Base-by-base conservation (phyloP, 176 grass and related monocot genomes). In the Carex scoparia region DNA sequence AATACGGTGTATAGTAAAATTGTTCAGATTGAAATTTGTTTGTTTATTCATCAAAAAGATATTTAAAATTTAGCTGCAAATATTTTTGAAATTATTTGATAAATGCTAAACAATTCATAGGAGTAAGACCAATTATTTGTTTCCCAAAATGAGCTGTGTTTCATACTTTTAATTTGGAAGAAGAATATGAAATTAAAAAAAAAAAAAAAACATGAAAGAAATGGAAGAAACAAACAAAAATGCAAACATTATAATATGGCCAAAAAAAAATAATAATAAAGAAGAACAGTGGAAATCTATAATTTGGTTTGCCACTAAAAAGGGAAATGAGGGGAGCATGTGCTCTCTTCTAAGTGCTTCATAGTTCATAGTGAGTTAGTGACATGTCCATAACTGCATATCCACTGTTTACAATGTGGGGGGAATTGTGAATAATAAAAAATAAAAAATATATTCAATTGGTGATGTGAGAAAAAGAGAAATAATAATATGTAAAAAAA, bases 261-360 rank as follows among this genome's bases (percentile, higher is more conserved):
- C 46, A 53, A 32, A 32, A 76, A 33, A 38, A 38, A 38, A 38
- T 5, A 40, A 40, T 2, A 1, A 23, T 32, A 32, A 32, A 77
- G 61, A 63, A 63, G 48, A 51, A 11, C 48, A 30, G 27, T 78
- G 13, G 28, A 78, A 78, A 54, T 56, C 12, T 57, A 55, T 23
- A 78, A 57, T 78, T 57, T 57, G 74, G 74, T 55, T 78, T 78
- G 49, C 51, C 74, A 78, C 74, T 76, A 54, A 76, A 30, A 2
- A 40, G 65, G 4, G 32, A 16, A 69, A 28, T 53, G 72, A 54
- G 48, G 72, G 44, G 48, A 55, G 72, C 48, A 56, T 77, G 73
- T 32, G 48, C 27, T 77, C 19, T 77, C 10, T 11, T 56, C 4
- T 55, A 27, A 74, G 23, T 55, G 49, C 3, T 11, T 7, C 11